phyloP scores from a whole-genome alignment of 2,329 filamentous ascomycete genomes.

The Monosporascus cannonballus region DNA sequence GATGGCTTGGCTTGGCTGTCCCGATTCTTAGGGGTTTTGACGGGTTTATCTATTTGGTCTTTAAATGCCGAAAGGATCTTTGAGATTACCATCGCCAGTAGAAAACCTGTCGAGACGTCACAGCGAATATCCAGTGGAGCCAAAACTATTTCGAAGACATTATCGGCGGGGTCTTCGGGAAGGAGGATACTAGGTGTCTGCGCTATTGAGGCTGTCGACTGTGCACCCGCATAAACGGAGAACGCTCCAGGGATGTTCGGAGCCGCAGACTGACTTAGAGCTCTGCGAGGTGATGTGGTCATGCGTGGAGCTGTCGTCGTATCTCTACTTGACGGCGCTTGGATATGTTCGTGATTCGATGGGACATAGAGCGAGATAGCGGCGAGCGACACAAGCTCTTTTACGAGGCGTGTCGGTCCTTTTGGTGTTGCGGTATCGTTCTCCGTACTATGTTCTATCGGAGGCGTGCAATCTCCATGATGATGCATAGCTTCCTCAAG shows the following conservation, averaged over 20 bases:
- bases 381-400: conserved; percentile 45
- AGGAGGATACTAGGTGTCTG: conserved; percentile 3
- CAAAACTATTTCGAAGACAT: conserved; percentile 43
- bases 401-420: conserved; percentile 48
- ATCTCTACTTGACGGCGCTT: conserved; percentile 24
- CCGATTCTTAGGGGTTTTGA: conserved; percentile 3
- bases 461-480: conserved; percentile 10
- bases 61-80: conserved; percentile 43
- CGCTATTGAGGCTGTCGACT: conserved; percentile 14
- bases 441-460: conserved; percentile 6
- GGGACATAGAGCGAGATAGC: conserved; percentile 51
- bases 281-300: not conserved
- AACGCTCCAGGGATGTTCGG: conserved; percentile 57
- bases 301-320: conserved; percentile 2
- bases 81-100: conserved; percentile 45
- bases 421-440: conserved; percentile 45
- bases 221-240: conserved; percentile 37
- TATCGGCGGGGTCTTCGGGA: conserved; percentile 19
- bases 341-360: conserved; percentile 39
- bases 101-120: conserved; percentile 50
- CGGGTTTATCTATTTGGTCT: conserved; percentile 12
- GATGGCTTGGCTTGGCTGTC: conserved; percentile 11
- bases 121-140: conserved; percentile 48
- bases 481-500: conserved; percentile 15
- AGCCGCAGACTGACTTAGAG: conserved; percentile 27